Evolutionary conservation across 768 basidiomycete genomes (phyloP).

Genomic region (Xerocomus brunneocitrinus): DNA sequence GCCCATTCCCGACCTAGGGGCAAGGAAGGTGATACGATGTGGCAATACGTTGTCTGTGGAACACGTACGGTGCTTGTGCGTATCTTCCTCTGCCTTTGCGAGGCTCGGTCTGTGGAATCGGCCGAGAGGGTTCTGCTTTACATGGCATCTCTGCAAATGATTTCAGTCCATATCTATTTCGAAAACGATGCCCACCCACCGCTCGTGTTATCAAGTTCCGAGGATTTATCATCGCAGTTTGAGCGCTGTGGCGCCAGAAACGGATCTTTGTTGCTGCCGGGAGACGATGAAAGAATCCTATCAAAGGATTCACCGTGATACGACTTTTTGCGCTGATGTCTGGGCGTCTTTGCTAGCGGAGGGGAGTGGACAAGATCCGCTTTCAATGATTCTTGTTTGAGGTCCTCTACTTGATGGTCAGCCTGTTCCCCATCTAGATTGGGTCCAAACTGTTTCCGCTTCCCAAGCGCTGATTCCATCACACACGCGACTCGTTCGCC

Average conservation of each 20-base stretch:
- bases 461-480: constrained; percentile 22
- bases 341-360: not conserved
- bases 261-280: constrained; percentile 6
- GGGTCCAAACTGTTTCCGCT: constrained; percentile 23
- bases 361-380: not conserved
- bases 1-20: constrained; percentile 25
- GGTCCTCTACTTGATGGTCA: not conserved
- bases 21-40: not conserved
- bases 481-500: constrained; percentile 27
- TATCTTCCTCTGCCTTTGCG: constrained; percentile 61
- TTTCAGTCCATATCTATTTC: not conserved
- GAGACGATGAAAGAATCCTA: constrained; percentile 5
- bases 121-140: constrained; percentile 11
- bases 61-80: constrained; percentile 37
- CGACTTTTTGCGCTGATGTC: constrained; percentile 14
- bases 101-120: constrained; percentile 14
- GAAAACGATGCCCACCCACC: constrained; percentile 10
- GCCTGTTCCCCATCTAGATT: constrained; percentile 3
- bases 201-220: not conserved
- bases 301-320: constrained; percentile 12
- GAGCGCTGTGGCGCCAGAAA: constrained; percentile 2
- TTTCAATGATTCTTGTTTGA: constrained; percentile 5
- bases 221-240: not conserved
- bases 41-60: not conserved
- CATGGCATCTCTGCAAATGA: constrained; percentile 7